Base-by-base conservation (phyloP, 768 basidiomycete species). In the Roridomyces roridus region DNA sequence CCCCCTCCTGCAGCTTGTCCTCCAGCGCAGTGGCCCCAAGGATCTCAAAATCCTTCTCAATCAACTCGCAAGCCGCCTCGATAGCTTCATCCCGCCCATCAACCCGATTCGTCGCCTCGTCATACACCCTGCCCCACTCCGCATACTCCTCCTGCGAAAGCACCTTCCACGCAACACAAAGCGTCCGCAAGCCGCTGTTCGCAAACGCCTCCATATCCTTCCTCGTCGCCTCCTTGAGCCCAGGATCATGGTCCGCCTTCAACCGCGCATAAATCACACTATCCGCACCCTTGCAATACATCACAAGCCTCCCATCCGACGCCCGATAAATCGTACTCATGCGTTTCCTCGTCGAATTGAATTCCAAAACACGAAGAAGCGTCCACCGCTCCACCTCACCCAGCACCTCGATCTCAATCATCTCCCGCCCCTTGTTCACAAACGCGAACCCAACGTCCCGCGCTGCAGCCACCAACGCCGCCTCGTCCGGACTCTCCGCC, bases 201-300 rank as follows among this genome's bases (percentile, higher is more conserved):
- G 96, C 96, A 71, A 97, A 97, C 55, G 78, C 77, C 72, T 98
- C 96, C 86, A 98, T 91, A 68, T 98, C 94, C 70, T 83, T 84
- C 63, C 78, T 79, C 40, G 96, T 98, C 68, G 85, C 77, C 40
- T 85, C 87, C 77, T 92, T 92, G 61, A 97, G 66, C 37, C 60
- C 76, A 2, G 79, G 77, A 66, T 96, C 92, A 67, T 92, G 92
- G 62, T 91, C 84, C 43, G 78, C 73, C n/a, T 84, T 81, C 3
- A 98, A 81, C 11, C 96, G 86, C 63, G 88, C 87, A 67, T 96
- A 96, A 65, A 98, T 90, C 66, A 98, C 94, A 63, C 87, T 91
- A 72, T 98, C 96, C 14, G 96, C 96, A n/a, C 96, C 96, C 73
- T 98, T 98, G 83, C 89, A 91, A 69, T 95, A 96, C 55, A 98